Evolutionary conservation across 768 basidiomycete genomes (phyloP).

Genomic region (Trametes punicea): DNA sequence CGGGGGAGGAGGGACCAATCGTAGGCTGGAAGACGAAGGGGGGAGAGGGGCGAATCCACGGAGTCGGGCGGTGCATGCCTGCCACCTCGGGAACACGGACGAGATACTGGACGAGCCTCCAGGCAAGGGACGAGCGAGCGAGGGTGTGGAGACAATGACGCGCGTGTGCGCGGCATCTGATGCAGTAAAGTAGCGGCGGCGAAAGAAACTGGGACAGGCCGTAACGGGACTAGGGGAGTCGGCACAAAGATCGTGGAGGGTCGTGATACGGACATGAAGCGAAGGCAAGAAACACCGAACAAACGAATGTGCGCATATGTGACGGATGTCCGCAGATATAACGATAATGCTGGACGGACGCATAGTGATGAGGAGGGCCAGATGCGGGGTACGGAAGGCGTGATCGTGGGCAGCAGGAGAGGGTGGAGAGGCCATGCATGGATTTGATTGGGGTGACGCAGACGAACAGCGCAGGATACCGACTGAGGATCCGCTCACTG

Average conservation of each 20-base stretch:
- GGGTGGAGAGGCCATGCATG: background rate
- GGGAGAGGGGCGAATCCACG: background rate
- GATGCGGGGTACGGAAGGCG: conserved; percentile 6
- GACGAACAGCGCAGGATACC: background rate
- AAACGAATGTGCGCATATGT: conserved; percentile 23
- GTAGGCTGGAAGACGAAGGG: conserved; percentile 1
- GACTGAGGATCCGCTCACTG: conserved; percentile 42
- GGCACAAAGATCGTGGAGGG: conserved; percentile 17
- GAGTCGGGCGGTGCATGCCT: background rate
- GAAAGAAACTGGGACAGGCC: conserved; percentile 4
- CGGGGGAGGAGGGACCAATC: background rate
- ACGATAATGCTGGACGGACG: conserved; percentile 19
- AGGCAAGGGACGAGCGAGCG: background rate
- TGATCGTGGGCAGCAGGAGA: conserved; percentile 9
- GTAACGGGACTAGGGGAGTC: background rate
- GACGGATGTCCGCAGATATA: conserved; percentile 24
- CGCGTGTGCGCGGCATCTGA: conserved; percentile 14
- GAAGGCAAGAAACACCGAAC: conserved; percentile 2
- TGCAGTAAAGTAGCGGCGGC: conserved; percentile 13
- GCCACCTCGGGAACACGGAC: background rate
- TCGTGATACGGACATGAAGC: conserved; percentile 22
- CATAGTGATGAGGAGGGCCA: conserved; percentile 16
- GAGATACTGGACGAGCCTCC: background rate
- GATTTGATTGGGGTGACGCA: conserved; percentile 8
- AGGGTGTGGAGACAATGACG: conserved; percentile 5